phyloP scores from a whole-genome alignment of 2,329 filamentous ascomycete genomes.

The Massarina eburnea region DNA sequence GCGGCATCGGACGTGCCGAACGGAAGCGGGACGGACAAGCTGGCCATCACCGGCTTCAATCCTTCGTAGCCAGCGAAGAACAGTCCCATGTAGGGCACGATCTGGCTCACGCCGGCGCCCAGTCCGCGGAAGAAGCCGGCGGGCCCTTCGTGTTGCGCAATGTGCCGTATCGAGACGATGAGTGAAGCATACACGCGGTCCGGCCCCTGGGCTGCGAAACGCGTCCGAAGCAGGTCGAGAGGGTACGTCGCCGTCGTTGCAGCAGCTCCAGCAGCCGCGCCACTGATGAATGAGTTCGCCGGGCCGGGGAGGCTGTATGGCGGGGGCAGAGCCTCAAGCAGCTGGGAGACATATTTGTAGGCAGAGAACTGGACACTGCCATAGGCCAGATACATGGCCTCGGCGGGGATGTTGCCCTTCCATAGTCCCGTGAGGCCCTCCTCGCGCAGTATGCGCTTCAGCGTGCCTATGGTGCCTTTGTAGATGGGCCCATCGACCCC shows the following conservation, averaged over 20 bases:
- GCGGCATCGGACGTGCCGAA: slow-evolving; percentile 81
- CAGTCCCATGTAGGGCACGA: slow-evolving; percentile 94
- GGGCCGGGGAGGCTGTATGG: slow-evolving; percentile 60
- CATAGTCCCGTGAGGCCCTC: slow-evolving; percentile 86
- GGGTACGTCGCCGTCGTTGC: slow-evolving; percentile 88
- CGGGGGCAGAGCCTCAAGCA: slow-evolving; percentile 59
- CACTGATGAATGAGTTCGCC: slow-evolving; percentile 79
- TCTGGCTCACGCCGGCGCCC: slow-evolving; percentile 78
- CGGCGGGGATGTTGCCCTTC: slow-evolving; percentile 97
- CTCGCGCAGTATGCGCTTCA: slow-evolving; percentile 73
- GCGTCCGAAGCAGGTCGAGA: slow-evolving; percentile 86
- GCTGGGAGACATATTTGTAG: slow-evolving; percentile 74
- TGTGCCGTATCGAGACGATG: slow-evolving; percentile 68
- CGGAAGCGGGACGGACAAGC: slow-evolving; percentile 59
- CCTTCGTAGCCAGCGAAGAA: slow-evolving; percentile 92
- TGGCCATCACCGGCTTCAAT: slow-evolving; percentile 53
- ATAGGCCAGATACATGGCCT: slow-evolving; percentile 91
- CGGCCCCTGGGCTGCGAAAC: slow-evolving; percentile 92
- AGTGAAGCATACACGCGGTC: slow-evolving; percentile 78
- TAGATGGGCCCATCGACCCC: slow-evolving; percentile 56
- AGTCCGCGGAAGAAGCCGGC: slow-evolving; percentile 87
- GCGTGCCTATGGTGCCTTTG: slow-evolving; percentile 74
- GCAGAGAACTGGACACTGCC: slow-evolving; percentile 85
- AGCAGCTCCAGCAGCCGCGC: slow-evolving; percentile 77
- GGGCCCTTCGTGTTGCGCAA: slow-evolving; percentile 72